Evolutionary conservation across 176 grass and related monocot species (phyloP), one percentile per base, ranked within the genome.

Genomic region (Olyra latifolia): DNA sequence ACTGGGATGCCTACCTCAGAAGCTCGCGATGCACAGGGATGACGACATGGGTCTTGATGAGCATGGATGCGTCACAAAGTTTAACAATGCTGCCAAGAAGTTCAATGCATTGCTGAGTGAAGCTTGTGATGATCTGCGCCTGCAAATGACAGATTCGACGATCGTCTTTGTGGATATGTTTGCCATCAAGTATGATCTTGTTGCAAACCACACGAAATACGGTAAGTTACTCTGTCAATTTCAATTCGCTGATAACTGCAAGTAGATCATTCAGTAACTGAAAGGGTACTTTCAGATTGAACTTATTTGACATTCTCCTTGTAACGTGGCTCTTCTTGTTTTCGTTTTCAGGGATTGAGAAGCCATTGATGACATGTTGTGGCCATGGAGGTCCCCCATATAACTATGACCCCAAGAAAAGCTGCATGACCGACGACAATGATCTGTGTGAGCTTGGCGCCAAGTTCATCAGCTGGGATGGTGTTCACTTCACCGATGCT

Each of bases 381-480:
- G 94, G 94, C 25, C 78, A 94, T 50, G 91, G 94, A 39, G 94
- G 94, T 0, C 87, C 94, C 49, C 91, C 94, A 39, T 97, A 97
- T 85, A 97, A 97, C 81, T 94, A 86, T 52, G 84, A 90, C 44
- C 75, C 72, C 11, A 90, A 54, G 30, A 72, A 44, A 32, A 79
- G 59, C 9, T 97, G 91, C 68, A 81, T 77, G 67, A 50, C 74
- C 61, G 41, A 40, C 3, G 85, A 84, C 32, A 78, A 29, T 62
- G 17, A 91, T 69, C 67, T 84, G 6, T 97, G 94, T 25, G 75
- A 79, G n/a, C 76, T 78, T 29, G 94, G 80, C n/a, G 90, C 88
- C 1, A 90, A 88, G 76, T 90, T 90, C 69, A 92, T 97, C 67
- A 97, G 91, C 57, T 97, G 91, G 94, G 94, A 94, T 8, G 94